Percentiles rank a stretch among this genome's conserved stretches.
Conservation (phyloP, 768 basidiomycete species). For the Tylopilus rubrobrunneus region DNA sequence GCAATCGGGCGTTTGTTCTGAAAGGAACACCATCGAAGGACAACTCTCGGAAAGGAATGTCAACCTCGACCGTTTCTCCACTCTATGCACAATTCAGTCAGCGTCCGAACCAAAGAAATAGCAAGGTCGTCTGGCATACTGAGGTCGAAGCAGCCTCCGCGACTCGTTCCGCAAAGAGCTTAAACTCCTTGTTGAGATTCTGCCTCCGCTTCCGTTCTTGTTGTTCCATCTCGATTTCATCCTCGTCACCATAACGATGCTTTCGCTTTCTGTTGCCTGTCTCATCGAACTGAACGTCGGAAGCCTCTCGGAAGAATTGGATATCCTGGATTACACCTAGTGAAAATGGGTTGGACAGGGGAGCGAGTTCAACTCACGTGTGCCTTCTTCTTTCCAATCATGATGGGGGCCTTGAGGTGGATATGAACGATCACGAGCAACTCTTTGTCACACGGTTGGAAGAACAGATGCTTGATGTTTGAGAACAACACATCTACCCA, state of each 20-base stretch:
- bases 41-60: conserved; percentile 95
- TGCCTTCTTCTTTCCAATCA: conserved; percentile 98
- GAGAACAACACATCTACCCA: conserved; percentile 82
- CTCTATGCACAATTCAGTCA: conserved; percentile 35
- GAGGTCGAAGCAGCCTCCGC: conserved; percentile 77
- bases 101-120: neutral
- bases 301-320: conserved; percentile 97
- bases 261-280: conserved; percentile 99
- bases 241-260: conserved; percentile 96
- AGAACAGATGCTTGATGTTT: conserved; percentile 98
- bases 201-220: conserved; percentile 89
- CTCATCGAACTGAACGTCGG: conserved; percentile 97
- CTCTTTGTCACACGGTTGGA: conserved; percentile 98
- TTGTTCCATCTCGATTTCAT: conserved; percentile 98
- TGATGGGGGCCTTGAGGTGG: conserved; percentile 92
- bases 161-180: conserved; percentile 87
- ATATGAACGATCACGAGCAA: conserved; percentile 91
- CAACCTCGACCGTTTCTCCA: conserved; percentile 85
- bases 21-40: conserved; percentile 97
- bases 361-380: conserved; percentile 50
- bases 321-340: conserved; percentile 60
- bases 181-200: conserved; percentile 91
- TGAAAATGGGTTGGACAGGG: neutral
- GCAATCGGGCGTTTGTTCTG: conserved; percentile 89
- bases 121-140: conserved; percentile 42